Percentiles rank a stretch among this genome's conserved stretches.
Conservation (phyloP, 805 yeast species). For the Schwanniomyces sp. region DNA sequence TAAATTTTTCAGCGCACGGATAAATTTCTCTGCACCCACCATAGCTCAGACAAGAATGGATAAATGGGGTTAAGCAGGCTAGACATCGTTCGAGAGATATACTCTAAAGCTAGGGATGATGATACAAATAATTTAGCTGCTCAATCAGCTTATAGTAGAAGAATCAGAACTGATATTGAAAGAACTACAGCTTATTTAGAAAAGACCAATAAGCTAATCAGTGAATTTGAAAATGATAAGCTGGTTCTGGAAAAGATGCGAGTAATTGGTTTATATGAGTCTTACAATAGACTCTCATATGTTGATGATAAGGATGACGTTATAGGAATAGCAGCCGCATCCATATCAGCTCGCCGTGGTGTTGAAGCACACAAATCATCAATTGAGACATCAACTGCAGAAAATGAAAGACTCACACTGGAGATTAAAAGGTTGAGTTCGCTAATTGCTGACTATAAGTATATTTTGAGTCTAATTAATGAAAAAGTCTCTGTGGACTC, state of each 20-base stretch:
- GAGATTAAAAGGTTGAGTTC: not conserved
- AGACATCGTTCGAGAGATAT: slow-evolving; percentile 5
- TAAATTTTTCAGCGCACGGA: slow-evolving; percentile 1
- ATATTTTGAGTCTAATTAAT: not conserved
- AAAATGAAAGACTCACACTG: not conserved
- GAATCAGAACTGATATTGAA: slow-evolving; percentile 17
- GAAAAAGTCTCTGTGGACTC: slow-evolving; percentile 1
- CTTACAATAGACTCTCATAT: slow-evolving; percentile 21
- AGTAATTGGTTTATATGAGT: slow-evolving; percentile 17
- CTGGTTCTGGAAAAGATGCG: slow-evolving; percentile 7
- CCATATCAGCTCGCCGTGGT: slow-evolving; percentile 4
- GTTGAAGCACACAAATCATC: not conserved
- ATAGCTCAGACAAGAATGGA: not conserved
- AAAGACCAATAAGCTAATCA: slow-evolving; percentile 23
- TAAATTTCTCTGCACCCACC: not conserved
- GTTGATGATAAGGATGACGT: slow-evolving; percentile 27
- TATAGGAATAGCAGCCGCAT: slow-evolving; percentile 25
- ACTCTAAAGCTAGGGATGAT: slow-evolving; percentile 6
- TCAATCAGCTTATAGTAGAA: slow-evolving; percentile 12
- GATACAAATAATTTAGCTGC: slow-evolving; percentile 1
- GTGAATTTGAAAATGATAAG: slow-evolving; percentile 4
- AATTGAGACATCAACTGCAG: not conserved
- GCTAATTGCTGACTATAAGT: not conserved
- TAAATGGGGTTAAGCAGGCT: slow-evolving; percentile 2
- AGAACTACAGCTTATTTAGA: slow-evolving; percentile 13